Base-by-base conservation (phyloP, 805 yeast genomes). In the Debaryomyces tyrocola region DNA sequence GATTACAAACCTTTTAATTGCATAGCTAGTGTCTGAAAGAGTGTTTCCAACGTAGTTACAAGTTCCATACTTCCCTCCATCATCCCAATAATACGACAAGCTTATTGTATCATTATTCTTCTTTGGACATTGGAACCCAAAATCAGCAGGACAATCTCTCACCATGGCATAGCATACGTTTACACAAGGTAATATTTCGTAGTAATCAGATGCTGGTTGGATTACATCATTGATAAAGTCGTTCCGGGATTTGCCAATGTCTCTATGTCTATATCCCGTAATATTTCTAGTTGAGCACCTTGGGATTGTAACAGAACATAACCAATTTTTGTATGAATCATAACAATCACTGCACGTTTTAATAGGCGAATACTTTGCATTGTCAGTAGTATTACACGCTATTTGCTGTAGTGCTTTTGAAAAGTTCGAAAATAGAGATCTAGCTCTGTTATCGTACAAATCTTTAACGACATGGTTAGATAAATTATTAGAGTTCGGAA, bases 301-400 rank as follows among this genome's bases (percentile, higher is more conserved):
- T 0, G 98, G 98, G 5, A 92, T 87, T 0, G 90, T 74, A 4
- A 90, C 89, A 0, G 95, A 76, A 66, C 99, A 92, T 15, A 94
- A 74, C 99, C 99, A 92, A 56, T 84, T 75, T 56, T 80, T 82
- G 63, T 92, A 92, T 1, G 91, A 75, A 1, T 62, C 53, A 1
- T 77, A 75, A 62, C 99, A 92, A 57, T 88, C 83, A 11, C 70
- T 74, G 59, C 99, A 92, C 0, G 85, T 74, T 33, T 81, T 63
- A 20, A 92, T 58, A 8, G 96, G 89, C 0, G 97, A 88, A 63
- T 78, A 92, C 5, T 81, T 58, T 2, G 89, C 77, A 49, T 82
- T 90, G 12, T 70, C 64, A 28, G 79, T 81, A 1, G 85, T 74
- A 52, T 87, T 86, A 65, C 99, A 92, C 1, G 90, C 74, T 3